Evolutionary conservation across 1,284 basidiomycete species (phyloP).

Genomic region (Rhodofomes roseus): DNA sequence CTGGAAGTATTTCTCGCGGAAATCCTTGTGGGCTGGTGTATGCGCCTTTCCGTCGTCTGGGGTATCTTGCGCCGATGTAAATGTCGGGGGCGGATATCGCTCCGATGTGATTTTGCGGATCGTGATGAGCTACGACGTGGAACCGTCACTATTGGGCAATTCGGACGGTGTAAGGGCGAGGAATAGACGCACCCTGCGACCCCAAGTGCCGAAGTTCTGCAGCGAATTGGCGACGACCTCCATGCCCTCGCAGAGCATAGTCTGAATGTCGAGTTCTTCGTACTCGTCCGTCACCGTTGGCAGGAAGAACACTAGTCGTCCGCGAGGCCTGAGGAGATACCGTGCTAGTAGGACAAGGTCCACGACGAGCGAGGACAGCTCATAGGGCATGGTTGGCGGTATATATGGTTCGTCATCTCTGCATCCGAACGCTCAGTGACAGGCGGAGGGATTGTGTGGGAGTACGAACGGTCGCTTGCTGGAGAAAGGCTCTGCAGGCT

Average conservation of each 20-base stretch:
- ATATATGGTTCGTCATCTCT: slow-evolving; percentile 69
- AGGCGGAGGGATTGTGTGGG: neutral
- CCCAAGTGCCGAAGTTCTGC: slow-evolving; percentile 97
- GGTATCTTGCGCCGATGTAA: slow-evolving; percentile 29
- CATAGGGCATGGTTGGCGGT: slow-evolving; percentile 90
- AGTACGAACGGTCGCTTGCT: slow-evolving; percentile 23
- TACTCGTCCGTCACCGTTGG: slow-evolving; percentile 92
- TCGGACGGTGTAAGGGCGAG: neutral
- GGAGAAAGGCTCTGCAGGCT: slow-evolving; percentile 6
- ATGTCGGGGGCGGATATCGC: slow-evolving; percentile 48
- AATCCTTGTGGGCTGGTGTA: slow-evolving; percentile 73
- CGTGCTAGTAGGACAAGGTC: slow-evolving; percentile 85
- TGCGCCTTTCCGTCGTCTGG: slow-evolving; percentile 28
- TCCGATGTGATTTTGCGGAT: slow-evolving; percentile 68
- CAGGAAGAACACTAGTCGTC: slow-evolving; percentile 92
- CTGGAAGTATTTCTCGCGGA: slow-evolving; percentile 78
- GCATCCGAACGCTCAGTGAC: neutral
- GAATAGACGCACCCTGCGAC: slow-evolving; percentile 67
- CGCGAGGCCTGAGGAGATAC: slow-evolving; percentile 81
- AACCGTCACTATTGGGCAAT: neutral
- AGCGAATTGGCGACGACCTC: slow-evolving; percentile 84
- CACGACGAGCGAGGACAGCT: slow-evolving; percentile 78
- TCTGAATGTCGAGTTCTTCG: slow-evolving; percentile 76
- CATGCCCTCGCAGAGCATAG: slow-evolving; percentile 82
- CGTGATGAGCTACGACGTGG: slow-evolving; percentile 70